phyloP scores from a whole-genome alignment of 1,139 yeast genomes.

The Scheffersomyces segobiensis region DNA sequence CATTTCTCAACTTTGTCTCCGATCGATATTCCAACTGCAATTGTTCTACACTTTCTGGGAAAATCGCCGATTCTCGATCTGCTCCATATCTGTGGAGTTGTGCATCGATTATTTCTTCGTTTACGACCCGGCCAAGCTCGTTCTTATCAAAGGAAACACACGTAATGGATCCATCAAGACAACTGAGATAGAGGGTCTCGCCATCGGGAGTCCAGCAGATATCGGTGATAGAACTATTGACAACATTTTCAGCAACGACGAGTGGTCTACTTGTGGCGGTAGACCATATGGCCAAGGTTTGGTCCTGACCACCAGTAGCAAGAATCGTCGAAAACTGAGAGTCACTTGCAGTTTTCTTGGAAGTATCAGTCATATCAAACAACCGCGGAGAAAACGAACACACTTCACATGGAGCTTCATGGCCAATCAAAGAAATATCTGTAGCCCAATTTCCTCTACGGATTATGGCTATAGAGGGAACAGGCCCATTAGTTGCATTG shows the following conservation, averaged over 20 bases:
- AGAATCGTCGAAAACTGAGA: constrained; percentile 50
- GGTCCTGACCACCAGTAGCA: constrained; percentile 82
- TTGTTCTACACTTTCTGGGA: constrained; percentile 87
- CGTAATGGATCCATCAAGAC: constrained; percentile 83
- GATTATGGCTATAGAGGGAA: constrained; percentile 83
- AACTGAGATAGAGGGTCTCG: constrained; percentile 63
- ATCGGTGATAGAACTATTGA: constrained; percentile 67
- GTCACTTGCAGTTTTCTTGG: constrained; percentile 18
- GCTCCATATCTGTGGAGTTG: constrained; percentile 85
- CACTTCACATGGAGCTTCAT: constrained; percentile 95
- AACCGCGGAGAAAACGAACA: constrained; percentile 82
- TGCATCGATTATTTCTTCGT: constrained; percentile 62
- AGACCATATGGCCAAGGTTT: constrained; percentile 70
- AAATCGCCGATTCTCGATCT: constrained; percentile 76
- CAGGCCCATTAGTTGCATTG: constrained; percentile 96
- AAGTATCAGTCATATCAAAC: constrained; percentile 34
- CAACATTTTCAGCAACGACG: constrained; percentile 63
- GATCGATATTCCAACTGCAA: constrained; percentile 68
- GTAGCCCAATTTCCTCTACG: constrained; percentile 93
- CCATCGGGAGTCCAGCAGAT: constrained; percentile 83
- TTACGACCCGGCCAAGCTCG: constrained; percentile 75
- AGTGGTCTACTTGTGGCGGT: constrained; percentile 62
- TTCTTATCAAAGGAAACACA: constrained; percentile 64
- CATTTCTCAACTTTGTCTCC: constrained; percentile 11
- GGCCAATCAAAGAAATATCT: constrained; percentile 87